Evolutionary conservation across 768 basidiomycete species (phyloP), one percentile per base, ranked within the genome.

Genomic region (Tulasnella sp.): DNA sequence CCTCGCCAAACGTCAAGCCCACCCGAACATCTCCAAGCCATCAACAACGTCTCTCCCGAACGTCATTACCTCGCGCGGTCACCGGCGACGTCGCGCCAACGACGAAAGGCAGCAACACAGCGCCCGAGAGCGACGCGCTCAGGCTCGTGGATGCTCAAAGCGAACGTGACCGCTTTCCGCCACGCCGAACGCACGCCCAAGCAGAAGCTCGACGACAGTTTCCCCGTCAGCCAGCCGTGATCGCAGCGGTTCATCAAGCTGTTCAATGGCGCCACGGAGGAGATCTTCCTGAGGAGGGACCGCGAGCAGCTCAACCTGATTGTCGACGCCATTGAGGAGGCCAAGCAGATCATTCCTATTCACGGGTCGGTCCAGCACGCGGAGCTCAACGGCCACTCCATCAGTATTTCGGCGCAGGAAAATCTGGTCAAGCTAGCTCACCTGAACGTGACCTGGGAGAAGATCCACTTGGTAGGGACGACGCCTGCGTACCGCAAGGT

Each of bases 141-240:
- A 35, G 35, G 35, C 2, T 94, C 92, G 23, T 97, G 95, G 94
- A 86, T 91, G 23, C 87, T 98, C 79, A 97, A 97, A 83, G 95
- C 93, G 7, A 96, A 95, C 80, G 94, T 97, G 40, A 95, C 94
- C 9, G 96, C 99, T 15, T 95, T 98, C 82, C 91, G 98, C 16
- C 97, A 99, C 83, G 96, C 98, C n/a, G 97, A 99, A 86, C 92
- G 97, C 55, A 99, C 98, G 3, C 98, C 98, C n/a, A 99, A 99
- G 88, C 89, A 90, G 83, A 90, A 88, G 81, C 84, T 90, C 77
- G 88, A 90, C 84, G 93, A 92, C 85, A 97, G 94, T 82, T 98
- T 99, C 83, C 95, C 96, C 3, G 95, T 98, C 44, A 92, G 91
- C 72, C 96, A 98, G 83, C 85, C 88, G 1, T 99, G 97, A 96